Conservation (phyloP, 2,329 filamentous ascomycete species). For the Exophiala sp. region DNA sequence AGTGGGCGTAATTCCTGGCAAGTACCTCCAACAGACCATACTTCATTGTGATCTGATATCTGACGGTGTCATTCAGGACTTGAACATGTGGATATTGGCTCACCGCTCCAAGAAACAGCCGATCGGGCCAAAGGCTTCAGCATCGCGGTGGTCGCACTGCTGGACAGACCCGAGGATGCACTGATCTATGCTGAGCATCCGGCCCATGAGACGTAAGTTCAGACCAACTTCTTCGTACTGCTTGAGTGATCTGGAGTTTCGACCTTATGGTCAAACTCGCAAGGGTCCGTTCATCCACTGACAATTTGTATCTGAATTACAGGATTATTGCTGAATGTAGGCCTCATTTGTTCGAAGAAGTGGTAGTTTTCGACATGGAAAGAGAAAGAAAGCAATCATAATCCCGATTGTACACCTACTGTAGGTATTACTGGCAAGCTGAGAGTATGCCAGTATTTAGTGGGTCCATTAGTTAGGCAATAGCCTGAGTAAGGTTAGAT, state of each 20-base stretch:
- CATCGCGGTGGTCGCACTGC: slow-evolving; percentile 42
- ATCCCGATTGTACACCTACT: no score
- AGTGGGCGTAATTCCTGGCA: not conserved
- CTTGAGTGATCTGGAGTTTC: not conserved
- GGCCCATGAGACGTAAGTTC: slow-evolving; percentile 42
- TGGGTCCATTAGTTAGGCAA: no score
- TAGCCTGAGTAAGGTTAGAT: no score
- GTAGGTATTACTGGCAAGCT: no score
- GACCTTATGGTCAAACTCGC: not conserved
- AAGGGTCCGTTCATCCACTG: not conserved
- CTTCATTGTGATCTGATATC: not conserved
- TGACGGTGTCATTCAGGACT: slow-evolving; percentile 25
- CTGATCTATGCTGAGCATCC: slow-evolving; percentile 43
- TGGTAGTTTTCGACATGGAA: not conserved
- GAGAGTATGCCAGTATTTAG: no score
- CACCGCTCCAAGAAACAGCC: slow-evolving; percentile 38
- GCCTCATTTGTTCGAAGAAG: not conserved
- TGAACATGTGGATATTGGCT: slow-evolving; percentile 34
- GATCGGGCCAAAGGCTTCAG: slow-evolving; percentile 43
- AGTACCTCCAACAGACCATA: not conserved
- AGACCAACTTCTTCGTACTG: not conserved
- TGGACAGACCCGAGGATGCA: slow-evolving; percentile 42
- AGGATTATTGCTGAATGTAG: not conserved
- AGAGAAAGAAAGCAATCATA: no score
- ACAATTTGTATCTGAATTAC: not conserved